Conservation (phyloP, 192 early-diverging fungal species). For the Coemansia sp. region DNA sequence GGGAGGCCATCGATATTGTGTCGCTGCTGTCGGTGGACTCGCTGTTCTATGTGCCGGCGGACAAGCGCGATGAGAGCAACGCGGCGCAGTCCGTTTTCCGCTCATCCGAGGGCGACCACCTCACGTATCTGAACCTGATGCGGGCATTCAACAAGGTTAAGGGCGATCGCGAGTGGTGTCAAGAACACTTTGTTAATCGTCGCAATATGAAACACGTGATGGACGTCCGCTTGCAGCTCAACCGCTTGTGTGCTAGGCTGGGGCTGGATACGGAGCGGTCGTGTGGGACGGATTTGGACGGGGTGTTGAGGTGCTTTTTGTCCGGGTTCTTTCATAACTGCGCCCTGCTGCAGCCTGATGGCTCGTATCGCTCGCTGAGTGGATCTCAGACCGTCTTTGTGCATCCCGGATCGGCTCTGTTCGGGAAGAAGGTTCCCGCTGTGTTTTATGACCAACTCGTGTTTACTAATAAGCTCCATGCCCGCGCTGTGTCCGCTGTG, state of each 20-base stretch:
- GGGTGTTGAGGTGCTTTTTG: conserved; percentile 80
- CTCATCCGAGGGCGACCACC: conserved; percentile 86
- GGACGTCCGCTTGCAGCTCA: conserved; percentile 86
- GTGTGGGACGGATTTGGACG: conserved; percentile 73
- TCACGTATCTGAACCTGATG: conserved; percentile 87
- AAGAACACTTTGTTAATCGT: conserved; percentile 86
- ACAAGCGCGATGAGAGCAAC: conserved; percentile 82
- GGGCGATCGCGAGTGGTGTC: conserved; percentile 85
- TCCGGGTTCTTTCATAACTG: conserved; percentile 88
- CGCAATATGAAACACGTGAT: conserved; percentile 82
- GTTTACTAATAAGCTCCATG: conserved; percentile 85
- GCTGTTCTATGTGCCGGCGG: conserved; percentile 83
- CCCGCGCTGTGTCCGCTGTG: conserved; percentile 77
- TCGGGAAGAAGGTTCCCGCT: conserved; percentile 71
- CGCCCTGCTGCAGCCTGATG: conserved; percentile 83
- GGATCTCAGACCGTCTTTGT: conserved; percentile 72
- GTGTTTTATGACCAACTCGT: conserved; percentile 92
- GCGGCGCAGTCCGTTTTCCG: conserved; percentile 80
- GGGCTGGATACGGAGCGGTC: conserved; percentile 62
- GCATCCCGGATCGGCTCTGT: conserved; percentile 86
- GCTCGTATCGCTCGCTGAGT: conserved; percentile 68
- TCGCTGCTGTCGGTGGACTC: conserved; percentile 89
- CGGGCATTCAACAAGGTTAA: conserved; percentile 72
- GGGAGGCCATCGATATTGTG: conserved; percentile 86
- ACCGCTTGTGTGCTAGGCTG: conserved; percentile 69